phyloP scores from a whole-genome alignment of 306 rosid genomes.

The Spatholobus suberectus region DNA sequence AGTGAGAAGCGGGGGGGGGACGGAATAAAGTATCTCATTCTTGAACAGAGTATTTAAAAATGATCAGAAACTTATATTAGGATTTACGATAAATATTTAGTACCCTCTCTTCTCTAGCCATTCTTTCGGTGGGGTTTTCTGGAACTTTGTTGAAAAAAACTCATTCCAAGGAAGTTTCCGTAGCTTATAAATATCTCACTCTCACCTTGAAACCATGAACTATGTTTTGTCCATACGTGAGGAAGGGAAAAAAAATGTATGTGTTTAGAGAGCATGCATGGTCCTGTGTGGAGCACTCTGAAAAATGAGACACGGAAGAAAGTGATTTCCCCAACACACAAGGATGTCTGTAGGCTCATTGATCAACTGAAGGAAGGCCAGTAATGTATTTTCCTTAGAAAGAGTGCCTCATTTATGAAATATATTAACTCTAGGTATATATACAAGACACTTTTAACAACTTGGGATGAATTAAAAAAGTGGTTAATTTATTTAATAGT shows the following conservation, averaged over 20 bases:
- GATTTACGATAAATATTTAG: constrained; percentile 23
- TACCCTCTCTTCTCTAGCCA: too few relatives aligned
- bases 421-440: not conserved
- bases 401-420: constrained; percentile 34
- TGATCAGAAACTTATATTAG: constrained; percentile 28
- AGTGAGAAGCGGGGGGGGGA: not conserved
- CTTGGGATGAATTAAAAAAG: too few relatives aligned
- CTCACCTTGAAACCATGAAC: constrained; percentile 51
- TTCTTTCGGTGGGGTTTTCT: constrained; percentile 35
- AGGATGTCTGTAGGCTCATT: constrained; percentile 55
- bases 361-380: constrained; percentile 34
- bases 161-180: constrained; percentile 70
- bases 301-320: constrained; percentile 26
- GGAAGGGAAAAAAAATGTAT: not conserved
- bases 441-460: not conserved
- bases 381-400: constrained; percentile 24
- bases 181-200: constrained; percentile 3
- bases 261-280: constrained; percentile 9
- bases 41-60: constrained; percentile 50
- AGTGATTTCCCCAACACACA: constrained; percentile 44
- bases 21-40: constrained; percentile 27
- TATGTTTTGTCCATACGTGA: constrained; percentile 54
- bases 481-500: not conserved
- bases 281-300: not conserved
- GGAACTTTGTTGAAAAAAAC: constrained; percentile 52